Conservation (phyloP, 2,329 filamentous ascomycete genomes). For the Gaeumannomyces tritici region DNA sequence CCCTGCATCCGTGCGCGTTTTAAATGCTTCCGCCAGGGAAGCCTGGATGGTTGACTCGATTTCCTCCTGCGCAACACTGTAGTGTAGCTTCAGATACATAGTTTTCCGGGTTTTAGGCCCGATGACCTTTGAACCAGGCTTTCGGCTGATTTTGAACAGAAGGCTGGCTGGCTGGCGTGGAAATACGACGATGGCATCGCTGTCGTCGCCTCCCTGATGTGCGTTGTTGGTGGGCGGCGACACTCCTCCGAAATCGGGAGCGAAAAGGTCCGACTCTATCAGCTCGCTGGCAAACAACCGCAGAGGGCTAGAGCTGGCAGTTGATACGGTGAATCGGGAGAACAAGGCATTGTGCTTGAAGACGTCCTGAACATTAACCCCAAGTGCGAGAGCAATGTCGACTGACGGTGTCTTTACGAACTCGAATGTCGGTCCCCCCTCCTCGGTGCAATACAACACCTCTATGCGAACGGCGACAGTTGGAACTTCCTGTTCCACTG, state of each 20-base stretch:
- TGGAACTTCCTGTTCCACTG: conserved; percentile 65
- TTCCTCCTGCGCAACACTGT: conserved; percentile 68
- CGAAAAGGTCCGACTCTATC: conserved; percentile 58
- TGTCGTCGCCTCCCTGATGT: neutral
- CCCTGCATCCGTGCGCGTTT: conserved; percentile 20
- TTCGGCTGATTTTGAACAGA: conserved; percentile 66
- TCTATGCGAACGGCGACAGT: conserved; percentile 70
- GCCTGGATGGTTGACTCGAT: conserved; percentile 42
- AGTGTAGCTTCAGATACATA: conserved; percentile 63
- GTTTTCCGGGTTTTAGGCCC: conserved; percentile 28
- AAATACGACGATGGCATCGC: conserved; percentile 55
- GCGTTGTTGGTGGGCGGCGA: conserved; percentile 22
- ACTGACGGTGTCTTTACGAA: conserved; percentile 55
- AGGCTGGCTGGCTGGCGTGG: conserved; percentile 73
- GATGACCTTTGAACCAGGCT: conserved; percentile 20
- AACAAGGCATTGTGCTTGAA: conserved; percentile 79
- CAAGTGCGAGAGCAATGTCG: conserved; percentile 68
- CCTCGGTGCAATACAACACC: conserved; percentile 58
- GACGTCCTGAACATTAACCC: conserved; percentile 93
- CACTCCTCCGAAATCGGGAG: conserved; percentile 46
- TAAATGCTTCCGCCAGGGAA: conserved; percentile 24
- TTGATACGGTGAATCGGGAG: conserved; percentile 85
- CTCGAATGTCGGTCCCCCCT: conserved; percentile 45
- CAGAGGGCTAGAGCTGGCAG: conserved; percentile 65
- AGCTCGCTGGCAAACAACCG: conserved; percentile 64